Conservation (phyloP, 108 stramenopile genomes). For the Nitzschia sp. region DNA sequence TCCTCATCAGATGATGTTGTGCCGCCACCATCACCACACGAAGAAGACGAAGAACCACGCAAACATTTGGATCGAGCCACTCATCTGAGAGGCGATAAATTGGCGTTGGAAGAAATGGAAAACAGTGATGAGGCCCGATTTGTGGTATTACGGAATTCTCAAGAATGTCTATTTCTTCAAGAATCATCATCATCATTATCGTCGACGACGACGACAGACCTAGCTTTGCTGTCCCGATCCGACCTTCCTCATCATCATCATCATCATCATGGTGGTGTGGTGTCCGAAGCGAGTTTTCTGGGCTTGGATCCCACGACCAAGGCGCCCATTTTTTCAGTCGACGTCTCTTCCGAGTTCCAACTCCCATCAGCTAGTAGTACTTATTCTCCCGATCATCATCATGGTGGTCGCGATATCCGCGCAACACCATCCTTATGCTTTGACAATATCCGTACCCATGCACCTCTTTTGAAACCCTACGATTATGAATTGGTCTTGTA, state of each 20-base stretch:
- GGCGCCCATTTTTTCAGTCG: slow-evolving; percentile 51
- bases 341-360: slow-evolving; percentile 12
- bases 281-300: slow-evolving; percentile 36
- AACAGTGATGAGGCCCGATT: slow-evolving; percentile 45
- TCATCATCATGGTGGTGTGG: no score
- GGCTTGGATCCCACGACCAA: slow-evolving; percentile 31
- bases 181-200: no score
- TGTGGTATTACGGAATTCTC: slow-evolving; percentile 45
- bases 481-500: slow-evolving; percentile 77
- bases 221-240: slow-evolving; percentile 1
- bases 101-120: slow-evolving; percentile 41
- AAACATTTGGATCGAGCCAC: slow-evolving; percentile 59
- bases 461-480: slow-evolving; percentile 51
- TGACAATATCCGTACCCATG: slow-evolving; percentile 63
- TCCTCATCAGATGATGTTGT: not conserved
- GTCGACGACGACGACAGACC: not conserved
- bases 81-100: slow-evolving; percentile 45
- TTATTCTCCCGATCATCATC: not conserved
- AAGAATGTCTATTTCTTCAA: slow-evolving; percentile 23
- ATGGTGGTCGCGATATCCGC: not conserved
- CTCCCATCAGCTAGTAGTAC: no score
- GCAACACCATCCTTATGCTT: slow-evolving; percentile 35
- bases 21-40: not conserved
- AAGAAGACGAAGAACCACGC: not conserved
- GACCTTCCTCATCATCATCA: slow-evolving; percentile 12